Conservation (phyloP, 805 yeast species). For the Candida bentonensis region DNA sequence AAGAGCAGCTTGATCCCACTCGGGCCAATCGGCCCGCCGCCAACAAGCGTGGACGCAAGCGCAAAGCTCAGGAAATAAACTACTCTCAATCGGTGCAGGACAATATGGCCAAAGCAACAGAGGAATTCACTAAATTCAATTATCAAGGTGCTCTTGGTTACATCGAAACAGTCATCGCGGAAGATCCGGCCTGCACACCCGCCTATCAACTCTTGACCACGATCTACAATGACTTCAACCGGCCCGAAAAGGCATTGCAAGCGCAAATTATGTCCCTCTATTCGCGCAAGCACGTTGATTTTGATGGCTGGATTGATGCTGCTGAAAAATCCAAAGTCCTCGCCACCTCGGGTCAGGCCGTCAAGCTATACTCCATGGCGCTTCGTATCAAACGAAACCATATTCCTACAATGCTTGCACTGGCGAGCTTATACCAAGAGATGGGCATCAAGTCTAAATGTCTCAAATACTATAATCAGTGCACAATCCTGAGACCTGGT, state of each 20-base stretch:
- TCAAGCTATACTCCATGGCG: slow-evolving; percentile 55
- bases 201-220: slow-evolving; percentile 19
- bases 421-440: slow-evolving; percentile 24
- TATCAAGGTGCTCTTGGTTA: slow-evolving; percentile 16
- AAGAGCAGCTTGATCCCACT: slow-evolving; percentile 14
- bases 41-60: background rate
- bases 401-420: slow-evolving; percentile 16
- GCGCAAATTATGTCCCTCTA: slow-evolving; percentile 42
- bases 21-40: background rate
- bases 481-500: background rate
- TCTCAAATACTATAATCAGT: background rate
- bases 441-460: slow-evolving; percentile 24
- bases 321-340: slow-evolving; percentile 70
- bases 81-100: slow-evolving; percentile 6
- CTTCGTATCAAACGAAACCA: slow-evolving; percentile 64
- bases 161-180: slow-evolving; percentile 19
- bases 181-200: slow-evolving; percentile 16
- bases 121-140: slow-evolving; percentile 11
- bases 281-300: slow-evolving; percentile 59
- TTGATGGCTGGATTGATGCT: slow-evolving; percentile 72
- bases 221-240: slow-evolving; percentile 37
- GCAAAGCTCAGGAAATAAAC: background rate
- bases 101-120: slow-evolving; percentile 12
- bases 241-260: slow-evolving; percentile 20
- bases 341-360: slow-evolving; percentile 45